phyloP scores from a whole-genome alignment of 2,329 filamentous ascomycete genomes.

The Rhexocercosporidium sp. region DNA sequence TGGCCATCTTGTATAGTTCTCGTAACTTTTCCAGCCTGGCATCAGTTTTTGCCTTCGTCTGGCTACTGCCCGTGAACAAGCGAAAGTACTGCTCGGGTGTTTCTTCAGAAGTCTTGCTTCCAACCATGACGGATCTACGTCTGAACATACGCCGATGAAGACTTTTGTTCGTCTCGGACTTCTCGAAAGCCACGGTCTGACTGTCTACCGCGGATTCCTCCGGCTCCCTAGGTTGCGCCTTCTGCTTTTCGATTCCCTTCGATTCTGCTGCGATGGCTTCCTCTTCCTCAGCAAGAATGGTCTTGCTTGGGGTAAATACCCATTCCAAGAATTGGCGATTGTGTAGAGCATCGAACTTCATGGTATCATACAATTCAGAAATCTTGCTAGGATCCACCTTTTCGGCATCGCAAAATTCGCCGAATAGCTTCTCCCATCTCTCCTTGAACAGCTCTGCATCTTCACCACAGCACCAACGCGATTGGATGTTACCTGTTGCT shows the following conservation, averaged over 20 bases:
- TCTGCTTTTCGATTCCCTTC: constrained; percentile 35
- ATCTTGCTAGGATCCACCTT: constrained; percentile 99
- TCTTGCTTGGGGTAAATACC: constrained; percentile 88
- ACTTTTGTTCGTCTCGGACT: constrained; percentile 37
- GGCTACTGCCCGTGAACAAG: constrained; percentile 78
- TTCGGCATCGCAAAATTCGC: constrained; percentile 94
- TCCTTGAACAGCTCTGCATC: constrained; percentile 94
- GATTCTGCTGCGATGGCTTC: constrained; percentile 44
- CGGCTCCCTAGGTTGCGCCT: constrained; percentile 32
- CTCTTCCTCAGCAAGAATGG: constrained; percentile 74
- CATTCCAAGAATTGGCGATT: constrained; percentile 96
- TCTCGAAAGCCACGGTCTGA: constrained; percentile 34
- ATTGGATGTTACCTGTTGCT: constrained; percentile 74
- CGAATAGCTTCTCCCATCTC: constrained; percentile 97
- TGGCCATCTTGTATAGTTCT: constrained; percentile 91
- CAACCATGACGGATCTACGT: constrained; percentile 64
- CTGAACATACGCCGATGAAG: constrained; percentile 59
- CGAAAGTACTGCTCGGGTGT: constrained; percentile 78
- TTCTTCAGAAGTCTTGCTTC: constrained; percentile 53
- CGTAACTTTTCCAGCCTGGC: constrained; percentile 85
- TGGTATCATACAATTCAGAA: constrained; percentile 96
- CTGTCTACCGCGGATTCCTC: constrained; percentile 32
- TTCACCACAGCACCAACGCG: constrained; percentile 95
- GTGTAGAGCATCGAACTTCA: constrained; percentile 99
- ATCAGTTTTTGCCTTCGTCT: constrained; percentile 80